These are phyloP conservation scores for Epichloe gansuensis DNA, from an alignment of 2,329 filamentous ascomycete species.

Conservation along the genomic window DNA sequence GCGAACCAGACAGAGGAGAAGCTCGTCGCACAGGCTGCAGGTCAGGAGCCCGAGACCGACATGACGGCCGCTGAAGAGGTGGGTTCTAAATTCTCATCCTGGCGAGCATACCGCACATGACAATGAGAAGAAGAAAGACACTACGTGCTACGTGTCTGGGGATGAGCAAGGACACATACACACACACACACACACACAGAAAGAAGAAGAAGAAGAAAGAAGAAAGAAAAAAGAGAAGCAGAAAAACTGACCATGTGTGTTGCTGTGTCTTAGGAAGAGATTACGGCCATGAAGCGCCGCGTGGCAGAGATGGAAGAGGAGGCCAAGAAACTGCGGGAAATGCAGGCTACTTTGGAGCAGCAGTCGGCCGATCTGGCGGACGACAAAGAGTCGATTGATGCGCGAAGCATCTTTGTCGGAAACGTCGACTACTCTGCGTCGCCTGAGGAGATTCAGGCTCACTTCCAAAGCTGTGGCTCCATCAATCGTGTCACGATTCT, in stretches of 20 bases:
- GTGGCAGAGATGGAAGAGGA: constrained; percentile 88
- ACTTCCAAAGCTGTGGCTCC: constrained; percentile 92
- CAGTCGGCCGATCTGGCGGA: constrained; percentile 73
- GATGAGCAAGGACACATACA: background rate
- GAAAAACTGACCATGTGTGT: constrained; percentile 19
- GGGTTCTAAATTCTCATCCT: constrained; percentile 4
- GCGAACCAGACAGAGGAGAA: constrained; percentile 5
- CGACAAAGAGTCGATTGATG: constrained; percentile 91
- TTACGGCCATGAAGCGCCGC: constrained; percentile 73
- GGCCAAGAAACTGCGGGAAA: constrained; percentile 72
- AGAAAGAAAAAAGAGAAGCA: background rate
- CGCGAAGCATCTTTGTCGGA: constrained; percentile 91
- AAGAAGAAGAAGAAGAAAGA: background rate
- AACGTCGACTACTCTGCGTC: constrained; percentile 97
- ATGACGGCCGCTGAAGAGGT: constrained; percentile 10
- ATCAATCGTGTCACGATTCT: constrained; percentile 98
- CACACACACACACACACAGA: background rate
- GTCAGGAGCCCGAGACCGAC: constrained; percentile 6
- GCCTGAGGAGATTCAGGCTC: constrained; percentile 90
- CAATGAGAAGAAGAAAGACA: background rate
- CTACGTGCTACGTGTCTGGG: background rate
- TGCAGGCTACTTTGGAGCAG: constrained; percentile 77
- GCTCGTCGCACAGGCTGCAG: constrained; percentile 2
- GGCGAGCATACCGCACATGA: background rate
- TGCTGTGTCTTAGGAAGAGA: constrained; percentile 49